These are phyloP conservation scores for Eimeria acervulina DNA, from an alignment of 169 alveolate genomes.

Conservation along the genomic window DNA sequence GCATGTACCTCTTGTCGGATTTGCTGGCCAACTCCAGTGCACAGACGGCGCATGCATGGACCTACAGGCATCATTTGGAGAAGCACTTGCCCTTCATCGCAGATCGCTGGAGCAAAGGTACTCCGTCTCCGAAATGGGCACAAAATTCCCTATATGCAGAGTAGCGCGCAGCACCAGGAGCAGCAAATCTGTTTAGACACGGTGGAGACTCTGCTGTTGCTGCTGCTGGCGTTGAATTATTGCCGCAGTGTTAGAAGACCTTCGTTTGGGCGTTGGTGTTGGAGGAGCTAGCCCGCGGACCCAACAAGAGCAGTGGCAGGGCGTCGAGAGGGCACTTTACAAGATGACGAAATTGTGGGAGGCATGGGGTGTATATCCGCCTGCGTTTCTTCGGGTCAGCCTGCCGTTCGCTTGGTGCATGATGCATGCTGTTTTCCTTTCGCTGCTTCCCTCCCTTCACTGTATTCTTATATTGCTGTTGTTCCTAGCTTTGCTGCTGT, in stretches of 20 bases:
- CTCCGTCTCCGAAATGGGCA: neutral
- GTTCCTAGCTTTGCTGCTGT: neutral
- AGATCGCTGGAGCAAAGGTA: constrained; percentile 84
- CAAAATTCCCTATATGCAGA: neutral
- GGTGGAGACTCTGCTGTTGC: constrained; percentile 25
- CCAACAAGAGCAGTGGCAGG: constrained; percentile 78
- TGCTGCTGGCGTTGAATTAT: neutral
- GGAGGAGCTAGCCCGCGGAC: constrained; percentile 74
- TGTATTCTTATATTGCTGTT: neutral
- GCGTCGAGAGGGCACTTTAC: constrained; percentile 77
- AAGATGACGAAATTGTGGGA: constrained; percentile 74
- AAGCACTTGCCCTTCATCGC: constrained; percentile 87
- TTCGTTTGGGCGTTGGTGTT: constrained; percentile 67
- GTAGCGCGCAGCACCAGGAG: neutral
- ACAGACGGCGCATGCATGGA: constrained; percentile 87
- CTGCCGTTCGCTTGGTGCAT: neutral
- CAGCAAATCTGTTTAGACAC: neutral
- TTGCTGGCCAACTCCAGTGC: constrained; percentile 87
- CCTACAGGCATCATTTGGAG: constrained; percentile 87
- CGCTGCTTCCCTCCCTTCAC: neutral
- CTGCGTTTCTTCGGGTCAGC: constrained; percentile 69
- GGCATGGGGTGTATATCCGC: constrained; percentile 78
- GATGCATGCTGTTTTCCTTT: neutral
- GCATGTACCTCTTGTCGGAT: constrained; percentile 88
- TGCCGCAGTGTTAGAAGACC: constrained; percentile 73